phyloP scores from a whole-genome alignment of 23 red algal species.

The Porphyridium purpureum region DNA sequence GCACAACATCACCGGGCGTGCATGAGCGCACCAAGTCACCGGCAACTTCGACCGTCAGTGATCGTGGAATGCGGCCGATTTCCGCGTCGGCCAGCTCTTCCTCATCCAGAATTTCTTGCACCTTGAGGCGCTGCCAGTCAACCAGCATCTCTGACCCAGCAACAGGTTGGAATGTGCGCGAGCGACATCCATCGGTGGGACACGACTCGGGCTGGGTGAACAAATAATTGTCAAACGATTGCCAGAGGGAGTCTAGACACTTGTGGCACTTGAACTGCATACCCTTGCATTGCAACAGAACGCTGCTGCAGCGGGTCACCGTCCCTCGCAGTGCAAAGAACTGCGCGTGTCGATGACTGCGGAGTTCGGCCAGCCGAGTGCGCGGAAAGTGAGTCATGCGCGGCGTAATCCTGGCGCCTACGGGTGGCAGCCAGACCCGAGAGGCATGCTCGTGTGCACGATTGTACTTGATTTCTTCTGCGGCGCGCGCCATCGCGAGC shows the following conservation, averaged over 20 bases:
- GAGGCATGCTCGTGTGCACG: neutral
- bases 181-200: constrained; percentile 30
- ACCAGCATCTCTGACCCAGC: constrained; percentile 42
- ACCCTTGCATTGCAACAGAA: constrained; percentile 49
- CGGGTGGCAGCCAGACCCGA: constrained; percentile 2
- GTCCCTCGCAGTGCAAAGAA: constrained; percentile 65
- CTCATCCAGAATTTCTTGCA: constrained; percentile 70
- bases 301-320: constrained; percentile 61
- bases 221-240: constrained; percentile 56
- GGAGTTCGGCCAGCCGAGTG: constrained; percentile 36
- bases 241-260: constrained; percentile 31
- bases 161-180: constrained; percentile 43
- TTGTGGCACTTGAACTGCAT: constrained; percentile 75
- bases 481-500: constrained; percentile 34
- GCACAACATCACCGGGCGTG: constrained; percentile 80
- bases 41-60: constrained; percentile 71
- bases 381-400: constrained; percentile 47
- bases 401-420: constrained; percentile 19
- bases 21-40: constrained; percentile 71
- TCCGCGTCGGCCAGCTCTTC: constrained; percentile 14
- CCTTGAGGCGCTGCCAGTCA: constrained; percentile 85
- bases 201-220: constrained; percentile 40
- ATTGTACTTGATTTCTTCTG: constrained; percentile 2
- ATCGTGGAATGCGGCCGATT: constrained; percentile 82
- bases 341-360: constrained; percentile 33